Conservation (phyloP, 257 asterid genomes). For the Echium plantagineum region DNA sequence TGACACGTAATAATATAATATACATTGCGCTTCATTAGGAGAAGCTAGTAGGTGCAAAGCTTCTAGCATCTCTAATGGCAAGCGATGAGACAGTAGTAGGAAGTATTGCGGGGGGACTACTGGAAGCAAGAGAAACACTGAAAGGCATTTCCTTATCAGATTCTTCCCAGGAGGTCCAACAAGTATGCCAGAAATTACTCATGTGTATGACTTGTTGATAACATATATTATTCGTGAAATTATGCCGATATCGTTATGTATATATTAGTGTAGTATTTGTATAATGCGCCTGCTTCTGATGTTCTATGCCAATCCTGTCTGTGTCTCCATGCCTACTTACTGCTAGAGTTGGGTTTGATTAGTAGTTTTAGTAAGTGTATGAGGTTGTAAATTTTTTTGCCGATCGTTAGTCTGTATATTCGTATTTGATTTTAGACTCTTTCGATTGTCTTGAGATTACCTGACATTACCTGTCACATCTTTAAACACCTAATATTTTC, state of each 20-base stretch:
- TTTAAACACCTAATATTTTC: no score
- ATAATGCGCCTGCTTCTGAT: not conserved
- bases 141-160: slow-evolving; percentile 34
- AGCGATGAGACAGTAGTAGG: slow-evolving; percentile 60
- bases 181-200: slow-evolving; percentile 57
- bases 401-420: no score
- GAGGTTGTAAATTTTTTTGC: no score
- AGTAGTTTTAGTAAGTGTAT: no score
- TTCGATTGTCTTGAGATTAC: no score
- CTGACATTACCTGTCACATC: no score
- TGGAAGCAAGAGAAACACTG: slow-evolving; percentile 53
- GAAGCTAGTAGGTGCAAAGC: slow-evolving; percentile 55
- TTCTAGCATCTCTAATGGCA: slow-evolving; percentile 65
- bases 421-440: no score
- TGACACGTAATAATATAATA: no score
- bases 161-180: slow-evolving; percentile 41
- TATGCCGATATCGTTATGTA: not conserved
- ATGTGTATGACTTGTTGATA: slow-evolving; percentile 38
- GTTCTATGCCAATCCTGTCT: no score
- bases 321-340: no score
- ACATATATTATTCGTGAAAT: not conserved
- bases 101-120: slow-evolving; percentile 39
- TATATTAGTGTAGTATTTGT: not conserved
- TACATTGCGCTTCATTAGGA: slow-evolving; percentile 32
- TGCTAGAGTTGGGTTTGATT: no score